Percentiles rank a stretch among this genome's conserved stretches.
These are phyloP conservation scores for Scutellaria barbata DNA, from an alignment of 257 asterid species.

Conservation along the genomic window DNA sequence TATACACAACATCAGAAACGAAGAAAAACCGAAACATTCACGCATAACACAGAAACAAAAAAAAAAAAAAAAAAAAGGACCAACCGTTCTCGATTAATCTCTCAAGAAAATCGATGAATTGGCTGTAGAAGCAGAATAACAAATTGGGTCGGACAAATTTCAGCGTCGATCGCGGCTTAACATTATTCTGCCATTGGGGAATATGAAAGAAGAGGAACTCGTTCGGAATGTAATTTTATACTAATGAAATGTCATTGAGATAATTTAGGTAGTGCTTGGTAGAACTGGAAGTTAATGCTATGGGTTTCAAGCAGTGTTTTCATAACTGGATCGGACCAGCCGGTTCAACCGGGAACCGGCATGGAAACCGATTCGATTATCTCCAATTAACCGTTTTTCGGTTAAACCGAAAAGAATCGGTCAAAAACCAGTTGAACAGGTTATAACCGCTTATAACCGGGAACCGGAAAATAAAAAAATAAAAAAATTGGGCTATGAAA, in stretches of 20 bases:
- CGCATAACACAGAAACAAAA: neutral
- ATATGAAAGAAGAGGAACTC: neutral
- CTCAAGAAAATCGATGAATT: neutral
- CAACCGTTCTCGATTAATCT: slow-evolving; percentile 6
- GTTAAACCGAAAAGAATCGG: too few species aligned
- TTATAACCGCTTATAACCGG: too few species aligned
- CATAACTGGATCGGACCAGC: too few species aligned
- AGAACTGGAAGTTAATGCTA: too few species aligned
- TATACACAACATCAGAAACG: neutral
- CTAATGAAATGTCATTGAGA: neutral
- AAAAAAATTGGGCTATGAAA: too few species aligned
- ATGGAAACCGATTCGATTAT: too few species aligned
- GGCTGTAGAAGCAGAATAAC: neutral
- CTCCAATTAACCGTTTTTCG: too few species aligned
- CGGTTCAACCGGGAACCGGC: too few species aligned
- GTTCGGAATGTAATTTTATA: neutral
- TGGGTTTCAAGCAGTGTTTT: too few species aligned
- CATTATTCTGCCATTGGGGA: neutral
- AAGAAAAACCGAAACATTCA: neutral
- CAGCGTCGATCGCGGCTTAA: neutral
- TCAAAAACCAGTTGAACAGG: too few species aligned
- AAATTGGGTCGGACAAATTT: neutral
- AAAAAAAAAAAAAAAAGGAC: neutral
- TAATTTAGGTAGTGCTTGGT: neutral
- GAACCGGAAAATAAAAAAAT: too few species aligned